A percentile compares a stretch with the other conserved stretches of the same genome.
These are phyloP conservation scores for Cicer bijugum DNA, from an alignment of 306 rosid genomes.

Conservation along the genomic window DNA sequence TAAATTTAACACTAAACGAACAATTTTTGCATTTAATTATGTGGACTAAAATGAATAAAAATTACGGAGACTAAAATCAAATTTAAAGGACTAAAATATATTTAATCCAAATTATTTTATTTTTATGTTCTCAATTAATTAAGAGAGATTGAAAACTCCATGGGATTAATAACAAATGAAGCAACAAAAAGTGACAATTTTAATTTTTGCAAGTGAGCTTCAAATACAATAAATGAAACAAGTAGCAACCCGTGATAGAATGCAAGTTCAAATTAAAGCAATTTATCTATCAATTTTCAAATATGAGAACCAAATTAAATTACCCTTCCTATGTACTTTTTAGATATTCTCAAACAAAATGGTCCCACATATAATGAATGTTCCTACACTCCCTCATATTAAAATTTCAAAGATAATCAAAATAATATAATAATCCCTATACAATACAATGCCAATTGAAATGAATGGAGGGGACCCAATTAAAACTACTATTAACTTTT, in stretches of 20 bases:
- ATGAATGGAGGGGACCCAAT: slow-evolving; percentile 8
- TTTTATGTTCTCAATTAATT: too few relatives aligned
- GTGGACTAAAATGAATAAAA: too few relatives aligned
- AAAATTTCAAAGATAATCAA: background rate
- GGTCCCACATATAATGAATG: slow-evolving; percentile 24
- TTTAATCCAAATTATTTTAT: too few relatives aligned
- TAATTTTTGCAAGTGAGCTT: slow-evolving; percentile 8
- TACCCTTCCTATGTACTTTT: slow-evolving; percentile 32
- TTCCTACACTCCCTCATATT: background rate
- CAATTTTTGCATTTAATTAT: too few relatives aligned
- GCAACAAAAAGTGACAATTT: background rate
- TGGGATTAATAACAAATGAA: background rate
- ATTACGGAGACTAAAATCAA: too few relatives aligned
- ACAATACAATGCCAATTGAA: slow-evolving; percentile 3
- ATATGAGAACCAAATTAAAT: background rate
- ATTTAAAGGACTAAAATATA: too few relatives aligned
- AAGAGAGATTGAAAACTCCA: too few relatives aligned
- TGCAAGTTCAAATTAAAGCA: slow-evolving; percentile 8
- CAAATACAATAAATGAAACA: background rate
- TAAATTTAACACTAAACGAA: too few relatives aligned
- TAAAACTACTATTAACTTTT: slow-evolving; percentile 28
- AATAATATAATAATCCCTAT: slow-evolving; percentile 1
- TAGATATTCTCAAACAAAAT: background rate
- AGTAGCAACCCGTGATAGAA: background rate
- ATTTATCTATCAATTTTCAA: slow-evolving; percentile 15